phyloP scores from a whole-genome alignment of 352 stramenopile genomes.

The Pythium pyrilobum region DNA sequence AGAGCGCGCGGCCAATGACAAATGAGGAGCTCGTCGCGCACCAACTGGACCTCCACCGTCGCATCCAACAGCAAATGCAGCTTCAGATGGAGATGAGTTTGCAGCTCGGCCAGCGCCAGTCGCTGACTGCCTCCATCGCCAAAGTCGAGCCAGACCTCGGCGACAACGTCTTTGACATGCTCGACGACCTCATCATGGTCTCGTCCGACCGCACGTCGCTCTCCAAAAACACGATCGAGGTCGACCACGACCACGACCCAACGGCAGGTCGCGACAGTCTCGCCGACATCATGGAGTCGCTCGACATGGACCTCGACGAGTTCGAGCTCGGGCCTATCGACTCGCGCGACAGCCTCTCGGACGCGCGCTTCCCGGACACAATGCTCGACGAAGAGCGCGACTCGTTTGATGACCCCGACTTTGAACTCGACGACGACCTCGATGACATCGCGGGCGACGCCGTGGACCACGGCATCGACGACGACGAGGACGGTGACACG shows the following conservation, averaged over 20 bases:
- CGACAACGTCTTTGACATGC: slow-evolving; percentile 86
- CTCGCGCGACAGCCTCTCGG: slow-evolving; percentile 19
- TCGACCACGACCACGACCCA: slow-evolving; percentile 27
- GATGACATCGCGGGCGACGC: slow-evolving; percentile 30
- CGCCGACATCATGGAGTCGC: slow-evolving; percentile 77
- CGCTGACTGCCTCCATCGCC: slow-evolving; percentile 51
- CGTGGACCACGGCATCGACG: slow-evolving; percentile 41
- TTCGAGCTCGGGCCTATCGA: slow-evolving; percentile 38
- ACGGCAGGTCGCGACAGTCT: slow-evolving; percentile 55
- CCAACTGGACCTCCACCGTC: slow-evolving; percentile 76
- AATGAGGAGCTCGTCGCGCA: slow-evolving; percentile 76
- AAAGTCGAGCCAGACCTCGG: slow-evolving; percentile 77
- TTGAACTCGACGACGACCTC: slow-evolving; percentile 40
- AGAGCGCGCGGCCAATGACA: slow-evolving; percentile 42
- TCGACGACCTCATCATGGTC: slow-evolving; percentile 86
- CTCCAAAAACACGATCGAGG: slow-evolving; percentile 42
- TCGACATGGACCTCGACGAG: slow-evolving; percentile 83
- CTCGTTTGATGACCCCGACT: slow-evolving; percentile 58
- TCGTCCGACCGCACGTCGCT: slow-evolving; percentile 56
- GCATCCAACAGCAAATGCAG: slow-evolving; percentile 86
- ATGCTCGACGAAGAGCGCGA: slow-evolving; percentile 39
- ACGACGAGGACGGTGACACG: slow-evolving; percentile 22
- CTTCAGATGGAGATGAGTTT: slow-evolving; percentile 83
- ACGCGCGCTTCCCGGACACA: slow-evolving; percentile 10
- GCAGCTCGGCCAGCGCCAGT: slow-evolving; percentile 50